These are phyloP conservation scores for Trichophyton benhamiae DNA, from an alignment of 2,329 filamentous ascomycete species.

Conservation along the genomic window DNA sequence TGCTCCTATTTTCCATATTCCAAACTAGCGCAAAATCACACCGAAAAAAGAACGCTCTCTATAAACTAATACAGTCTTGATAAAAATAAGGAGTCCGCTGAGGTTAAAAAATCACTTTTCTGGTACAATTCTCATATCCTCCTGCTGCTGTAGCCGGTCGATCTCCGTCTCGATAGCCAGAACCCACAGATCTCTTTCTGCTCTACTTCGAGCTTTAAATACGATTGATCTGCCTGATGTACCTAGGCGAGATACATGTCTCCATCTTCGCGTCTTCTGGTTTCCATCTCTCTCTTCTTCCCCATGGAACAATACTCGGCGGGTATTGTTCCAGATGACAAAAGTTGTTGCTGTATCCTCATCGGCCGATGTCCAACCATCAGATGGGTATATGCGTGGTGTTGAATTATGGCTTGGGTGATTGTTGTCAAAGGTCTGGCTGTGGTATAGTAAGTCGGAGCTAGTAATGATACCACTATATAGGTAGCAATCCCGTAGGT, in stretches of 20 bases:
- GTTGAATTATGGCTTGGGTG: slow-evolving; percentile 47
- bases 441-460: slow-evolving; percentile 50
- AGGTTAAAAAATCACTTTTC: background rate
- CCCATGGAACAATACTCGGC: slow-evolving; percentile 44
- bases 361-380: slow-evolving; percentile 50
- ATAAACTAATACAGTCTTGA: background rate
- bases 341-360: slow-evolving; percentile 56
- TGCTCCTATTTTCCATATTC: too few species aligned
- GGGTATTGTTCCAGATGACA: slow-evolving; percentile 52
- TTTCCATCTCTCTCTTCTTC: slow-evolving; percentile 22
- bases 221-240: slow-evolving; percentile 51
- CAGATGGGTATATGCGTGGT: slow-evolving; percentile 48
- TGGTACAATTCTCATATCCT: slow-evolving; percentile 39
- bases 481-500: slow-evolving; percentile 52
- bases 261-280: slow-evolving; percentile 35
- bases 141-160: slow-evolving; percentile 42
- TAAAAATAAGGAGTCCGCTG: background rate
- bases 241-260: slow-evolving; percentile 49
- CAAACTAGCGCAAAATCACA: background rate
- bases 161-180: slow-evolving; percentile 54
- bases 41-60: background rate
- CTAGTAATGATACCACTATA: slow-evolving; percentile 53
- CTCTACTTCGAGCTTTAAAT: slow-evolving; percentile 51
- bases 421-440: slow-evolving; percentile 52
- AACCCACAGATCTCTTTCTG: slow-evolving; percentile 58